A percentile compares a stretch with the other conserved stretches of the same genome.
Evolutionary conservation across 2,329 filamentous ascomycete genomes (phyloP).

Genomic region (Trichoderma cornu-damae): DNA sequence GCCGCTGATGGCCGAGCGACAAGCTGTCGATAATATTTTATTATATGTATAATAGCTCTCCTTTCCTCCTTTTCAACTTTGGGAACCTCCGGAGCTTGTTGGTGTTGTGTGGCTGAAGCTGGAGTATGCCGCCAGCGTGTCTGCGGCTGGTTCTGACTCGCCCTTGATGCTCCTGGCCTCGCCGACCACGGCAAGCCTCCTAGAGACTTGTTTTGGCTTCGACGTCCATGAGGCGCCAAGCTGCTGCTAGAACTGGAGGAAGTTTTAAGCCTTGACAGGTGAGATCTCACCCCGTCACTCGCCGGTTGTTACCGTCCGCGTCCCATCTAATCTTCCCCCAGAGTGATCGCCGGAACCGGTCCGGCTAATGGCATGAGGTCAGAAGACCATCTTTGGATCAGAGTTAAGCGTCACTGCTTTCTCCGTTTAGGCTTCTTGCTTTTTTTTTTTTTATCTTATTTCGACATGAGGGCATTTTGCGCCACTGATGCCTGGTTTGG

Average conservation of each 20-base stretch:
- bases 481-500: too few species aligned
- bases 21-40: background rate
- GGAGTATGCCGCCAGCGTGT: background rate
- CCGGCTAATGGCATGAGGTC: background rate
- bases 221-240: background rate
- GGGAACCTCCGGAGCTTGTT: background rate
- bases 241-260: background rate
- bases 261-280: background rate
- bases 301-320: background rate
- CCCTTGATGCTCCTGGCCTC: background rate
- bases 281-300: background rate
- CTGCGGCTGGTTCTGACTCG: background rate
- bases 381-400: background rate
- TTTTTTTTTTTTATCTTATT: too few species aligned
- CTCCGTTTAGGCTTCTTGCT: background rate
- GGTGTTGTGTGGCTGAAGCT: conserved; percentile 1
- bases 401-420: background rate
- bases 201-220: background rate
- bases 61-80: too few species aligned
- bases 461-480: background rate
- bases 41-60: too few species aligned
- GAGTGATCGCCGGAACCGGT: background rate
- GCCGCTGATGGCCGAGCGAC: background rate
- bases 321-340: background rate
- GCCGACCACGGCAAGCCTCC: background rate